Base-by-base conservation (phyloP, 2,329 filamentous ascomycete genomes). In the Diplodia seriata region DNA sequence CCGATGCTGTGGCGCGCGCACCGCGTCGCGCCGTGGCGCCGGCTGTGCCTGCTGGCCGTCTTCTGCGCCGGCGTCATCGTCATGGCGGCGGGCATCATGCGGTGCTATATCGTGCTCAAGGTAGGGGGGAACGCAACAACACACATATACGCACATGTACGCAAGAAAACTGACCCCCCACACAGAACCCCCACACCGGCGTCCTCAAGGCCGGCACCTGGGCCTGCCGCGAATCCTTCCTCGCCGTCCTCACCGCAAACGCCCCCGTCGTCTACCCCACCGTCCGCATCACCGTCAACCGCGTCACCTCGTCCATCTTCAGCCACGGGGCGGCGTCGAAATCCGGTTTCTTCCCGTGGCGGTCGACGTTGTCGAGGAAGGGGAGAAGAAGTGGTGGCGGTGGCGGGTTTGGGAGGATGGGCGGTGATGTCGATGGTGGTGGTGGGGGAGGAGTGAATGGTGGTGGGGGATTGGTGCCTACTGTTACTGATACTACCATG, bases 61-160 rank as follows among this genome's bases (percentile, higher is more conserved):
- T 87, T 87, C 71, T 83, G 83, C 40, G 85, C 85, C 15, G 86
- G 85, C 8, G 71, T 85, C 15, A 86, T 88, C 70, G 83, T 87
- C 50, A 86, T 86, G 70, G 79, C 84, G 40, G 83, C 82, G 18
- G 85, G 83, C 2, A 82, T 86, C 57, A 74, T 88, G 6, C 85
- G 86, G 50, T 85, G 83, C 62, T 80, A 85, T 3, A 74, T 85
- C 5, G 85, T 87, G 56, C 67, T 85, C 26, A 81, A 71, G 6
- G 70, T 72, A 68, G n/a, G 68, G 23, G 23, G 23, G 23, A 23
- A 23, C 23, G 2, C 23, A 2, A 23, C 23, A n/a, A 23, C 23
- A 23, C 23, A 23, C 23, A 23, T 1, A 23, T 23, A 23, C 23
- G 2, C 23, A 23, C 2, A 23, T 1, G 23, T 31, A 6, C 31